Evolutionary conservation across 345 rosid genomes (phyloP).

Genomic region (Microthlaspi erraticum): DNA sequence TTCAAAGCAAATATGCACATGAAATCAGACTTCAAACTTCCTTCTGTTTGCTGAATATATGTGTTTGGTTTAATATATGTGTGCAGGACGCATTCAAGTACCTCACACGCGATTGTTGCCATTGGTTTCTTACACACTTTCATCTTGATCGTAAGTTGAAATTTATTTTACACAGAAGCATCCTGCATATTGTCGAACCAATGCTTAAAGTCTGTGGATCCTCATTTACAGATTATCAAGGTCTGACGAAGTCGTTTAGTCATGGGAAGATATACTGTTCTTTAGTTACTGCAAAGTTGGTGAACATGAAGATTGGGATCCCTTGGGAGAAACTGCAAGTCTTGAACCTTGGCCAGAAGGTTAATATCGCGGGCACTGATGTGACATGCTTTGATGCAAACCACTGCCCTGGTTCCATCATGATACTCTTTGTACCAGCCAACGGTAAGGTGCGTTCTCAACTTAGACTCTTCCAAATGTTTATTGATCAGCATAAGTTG

Average conservation of each 20-base stretch:
- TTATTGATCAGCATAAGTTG: neutral
- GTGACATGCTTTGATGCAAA: conserved; percentile 95
- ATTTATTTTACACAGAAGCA: conserved; percentile 10
- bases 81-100: conserved; percentile 95
- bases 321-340: conserved; percentile 81
- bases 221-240: conserved; percentile 85
- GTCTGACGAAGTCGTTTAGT: conserved; percentile 79
- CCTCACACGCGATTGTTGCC: conserved; percentile 86
- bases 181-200: conserved; percentile 16
- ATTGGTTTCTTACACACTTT: conserved; percentile 98
- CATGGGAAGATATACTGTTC: conserved; percentile 96
- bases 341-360: conserved; percentile 73
- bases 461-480: neutral
- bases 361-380: conserved; percentile 61
- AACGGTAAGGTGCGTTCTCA: conserved; percentile 78
- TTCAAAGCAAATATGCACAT: neutral
- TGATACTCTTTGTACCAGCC: conserved; percentile 86
- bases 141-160: conserved; percentile 92
- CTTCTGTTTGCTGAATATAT: conserved; percentile 10
- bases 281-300: conserved; percentile 79
- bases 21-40: neutral
- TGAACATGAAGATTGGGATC: conserved; percentile 85
- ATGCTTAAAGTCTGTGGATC: conserved; percentile 14
- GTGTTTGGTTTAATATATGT: conserved; percentile 31
- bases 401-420: conserved; percentile 92